Conservation (phyloP, 148 eudicot genomes). For the Euryodendron excelsum region DNA sequence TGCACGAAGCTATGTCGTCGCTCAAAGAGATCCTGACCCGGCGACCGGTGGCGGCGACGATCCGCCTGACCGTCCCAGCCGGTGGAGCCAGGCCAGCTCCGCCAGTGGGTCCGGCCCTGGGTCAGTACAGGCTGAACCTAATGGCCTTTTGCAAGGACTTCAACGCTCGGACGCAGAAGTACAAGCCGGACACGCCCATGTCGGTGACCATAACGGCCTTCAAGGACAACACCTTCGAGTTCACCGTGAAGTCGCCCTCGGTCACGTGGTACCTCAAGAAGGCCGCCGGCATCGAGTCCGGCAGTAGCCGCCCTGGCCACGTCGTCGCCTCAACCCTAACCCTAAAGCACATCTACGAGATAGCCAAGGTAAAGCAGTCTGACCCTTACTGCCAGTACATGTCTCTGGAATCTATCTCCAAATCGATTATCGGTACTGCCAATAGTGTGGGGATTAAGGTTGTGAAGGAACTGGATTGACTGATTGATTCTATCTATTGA, state of each 20-base stretch:
- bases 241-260: slow-evolving; percentile 65
- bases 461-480: slow-evolving; percentile 61
- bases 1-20: slow-evolving; percentile 40
- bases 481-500: slow-evolving; percentile 1
- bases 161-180: slow-evolving; percentile 84
- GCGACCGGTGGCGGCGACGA: slow-evolving; percentile 76
- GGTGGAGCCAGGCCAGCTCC: slow-evolving; percentile 81
- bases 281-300: slow-evolving; percentile 78
- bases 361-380: slow-evolving; percentile 73
- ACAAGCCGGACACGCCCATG: slow-evolving; percentile 86
- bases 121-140: slow-evolving; percentile 74
- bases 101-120: slow-evolving; percentile 80
- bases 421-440: slow-evolving; percentile 86
- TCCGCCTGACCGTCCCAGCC: slow-evolving; percentile 85
- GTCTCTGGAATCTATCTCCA: slow-evolving; percentile 65
- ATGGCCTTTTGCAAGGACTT: slow-evolving; percentile 97
- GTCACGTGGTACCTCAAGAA: slow-evolving; percentile 82
- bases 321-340: slow-evolving; percentile 50
- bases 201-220: slow-evolving; percentile 71
- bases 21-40: slow-evolving; percentile 62
- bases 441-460: slow-evolving; percentile 74
- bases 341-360: slow-evolving; percentile 77
- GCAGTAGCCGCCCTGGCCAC: slow-evolving; percentile 69
- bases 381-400: slow-evolving; percentile 65
- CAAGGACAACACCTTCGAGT: slow-evolving; percentile 82